Evolutionary conservation across 805 yeast genomes (phyloP), one percentile per base, ranked within the genome.

Genomic region (Candida maris): DNA sequence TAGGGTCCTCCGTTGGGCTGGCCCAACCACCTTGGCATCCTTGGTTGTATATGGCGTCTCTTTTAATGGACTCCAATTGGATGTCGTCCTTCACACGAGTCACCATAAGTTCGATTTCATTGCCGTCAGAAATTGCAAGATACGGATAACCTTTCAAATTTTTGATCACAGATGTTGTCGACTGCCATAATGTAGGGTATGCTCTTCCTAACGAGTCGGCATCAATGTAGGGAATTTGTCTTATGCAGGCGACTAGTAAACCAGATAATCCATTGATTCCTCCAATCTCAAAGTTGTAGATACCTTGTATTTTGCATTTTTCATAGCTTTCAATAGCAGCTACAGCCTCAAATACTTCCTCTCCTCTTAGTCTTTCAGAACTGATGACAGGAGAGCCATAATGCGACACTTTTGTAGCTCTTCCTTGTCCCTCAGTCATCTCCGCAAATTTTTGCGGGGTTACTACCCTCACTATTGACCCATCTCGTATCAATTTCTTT

Each of bases 131-230:
- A 30, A 57, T 48, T n/a, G 51, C 48, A 34, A 21, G 54, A 56
- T 1, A 42, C 21, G 18, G 33, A 41, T 18, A 31, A 25, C 4
- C 42, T 40, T 6, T 59, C 44, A 23, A n/a, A n/a, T n/a, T n/a
- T n/a, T 48, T 52, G 39, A 46, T 57, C 18, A 52, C 48, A 25
- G 37, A 38, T 5, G 72, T 62, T n/a, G 53, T 38, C 13, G 61
- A 57, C 45, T 69, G 73, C 48, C 59, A 62, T 27, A 53, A 57
- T 3, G 69, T 65, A n/a, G 73, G 72, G 44, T 66, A 64, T 10
- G 73, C 75, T 43, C 75, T 56, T 5, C 75, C 75, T 74, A 69
- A 69, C 41, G 66, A 46, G 41, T 69, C 75, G 30, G 60, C 54
- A 51, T 69, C 74, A 27, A 68, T 36, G 19, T 61, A 52, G 17